Evolutionary conservation across 768 basidiomycete species (phyloP).

Genomic region (Termitomyces sp.): DNA sequence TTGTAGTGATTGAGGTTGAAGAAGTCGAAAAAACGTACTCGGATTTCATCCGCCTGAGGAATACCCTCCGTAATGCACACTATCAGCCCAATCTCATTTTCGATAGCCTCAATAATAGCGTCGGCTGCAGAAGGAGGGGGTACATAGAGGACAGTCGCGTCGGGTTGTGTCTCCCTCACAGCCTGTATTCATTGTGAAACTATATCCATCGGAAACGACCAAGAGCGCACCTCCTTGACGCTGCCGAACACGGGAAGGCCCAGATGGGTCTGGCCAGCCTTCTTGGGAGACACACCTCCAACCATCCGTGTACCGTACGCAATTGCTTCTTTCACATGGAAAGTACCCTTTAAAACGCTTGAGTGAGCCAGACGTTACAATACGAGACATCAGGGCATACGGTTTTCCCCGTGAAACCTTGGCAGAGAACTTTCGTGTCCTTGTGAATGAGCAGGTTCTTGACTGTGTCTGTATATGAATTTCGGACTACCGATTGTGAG

Average conservation of each 20-base stretch:
- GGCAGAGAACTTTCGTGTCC: conserved; percentile 91
- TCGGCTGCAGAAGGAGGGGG: conserved; percentile 96
- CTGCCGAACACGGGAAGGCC: conserved; percentile 92
- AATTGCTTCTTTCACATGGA: conserved; percentile 91
- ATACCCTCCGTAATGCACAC: conserved; percentile 99
- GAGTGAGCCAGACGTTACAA: neutral
- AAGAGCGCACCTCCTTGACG: conserved; percentile 72
- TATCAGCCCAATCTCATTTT: conserved; percentile 95
- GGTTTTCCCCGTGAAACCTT: conserved; percentile 94
- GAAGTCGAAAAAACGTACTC: conserved; percentile 39
- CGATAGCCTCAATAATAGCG: conserved; percentile 98
- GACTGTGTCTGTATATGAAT: conserved; percentile 84
- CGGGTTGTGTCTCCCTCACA: conserved; percentile 78
- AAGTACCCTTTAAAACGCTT: conserved; percentile 66
- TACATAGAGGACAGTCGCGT: conserved; percentile 95
- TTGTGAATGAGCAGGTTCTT: conserved; percentile 89
- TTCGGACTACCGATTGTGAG: conserved; percentile 68
- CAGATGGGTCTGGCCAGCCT: conserved; percentile 93
- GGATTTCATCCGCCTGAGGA: conserved; percentile 95
- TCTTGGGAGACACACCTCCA: conserved; percentile 94
- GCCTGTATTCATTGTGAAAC: conserved; percentile 46
- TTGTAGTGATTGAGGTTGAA: neutral
- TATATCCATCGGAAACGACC: neutral
- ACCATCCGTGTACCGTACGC: conserved; percentile 97
- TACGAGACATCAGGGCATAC: conserved; percentile 35